Evolutionary conservation across 164 flowering plant genomes (phyloP).

Genomic region (Platanus orientalis): DNA sequence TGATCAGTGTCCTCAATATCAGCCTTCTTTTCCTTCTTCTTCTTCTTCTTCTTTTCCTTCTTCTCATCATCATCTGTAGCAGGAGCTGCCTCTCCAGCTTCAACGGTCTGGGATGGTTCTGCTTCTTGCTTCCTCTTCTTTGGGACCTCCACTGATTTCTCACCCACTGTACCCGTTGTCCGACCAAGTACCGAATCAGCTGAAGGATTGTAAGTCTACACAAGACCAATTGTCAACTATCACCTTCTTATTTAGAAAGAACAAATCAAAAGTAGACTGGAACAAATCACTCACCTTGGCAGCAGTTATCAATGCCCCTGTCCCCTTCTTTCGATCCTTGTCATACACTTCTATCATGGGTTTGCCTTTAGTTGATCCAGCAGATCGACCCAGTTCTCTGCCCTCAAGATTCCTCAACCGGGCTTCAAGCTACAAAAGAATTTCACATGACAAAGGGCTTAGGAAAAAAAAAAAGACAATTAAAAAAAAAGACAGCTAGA

Average conservation of each 20-base stretch:
- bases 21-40: slow-evolving; percentile 43
- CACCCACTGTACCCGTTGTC: slow-evolving; percentile 6
- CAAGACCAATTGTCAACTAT: not conserved
- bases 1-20: slow-evolving; percentile 18
- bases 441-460: not conserved
- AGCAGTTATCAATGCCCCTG: slow-evolving; percentile 67
- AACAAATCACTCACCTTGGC: slow-evolving; percentile 62
- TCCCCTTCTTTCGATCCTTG: slow-evolving; percentile 76
- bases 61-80: slow-evolving; percentile 22
- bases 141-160: slow-evolving; percentile 8
- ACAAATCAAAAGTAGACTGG: not conserved
- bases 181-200: slow-evolving; percentile 56
- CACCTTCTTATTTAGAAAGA: not conserved
- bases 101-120: slow-evolving; percentile 13
- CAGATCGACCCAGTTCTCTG: slow-evolving; percentile 68
- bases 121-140: slow-evolving; percentile 30
- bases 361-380: slow-evolving; percentile 91
- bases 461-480: not conserved
- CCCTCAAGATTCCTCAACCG: slow-evolving; percentile 84
- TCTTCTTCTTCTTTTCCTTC: slow-evolving; percentile 40
- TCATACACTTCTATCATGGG: slow-evolving; percentile 81
- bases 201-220: slow-evolving; percentile 73
- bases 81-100: slow-evolving; percentile 16
- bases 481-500: not conserved
- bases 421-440: slow-evolving; percentile 60